Base-by-base conservation (phyloP, 2,329 filamentous ascomycete species). In the Nigrospora sphaerica region DNA sequence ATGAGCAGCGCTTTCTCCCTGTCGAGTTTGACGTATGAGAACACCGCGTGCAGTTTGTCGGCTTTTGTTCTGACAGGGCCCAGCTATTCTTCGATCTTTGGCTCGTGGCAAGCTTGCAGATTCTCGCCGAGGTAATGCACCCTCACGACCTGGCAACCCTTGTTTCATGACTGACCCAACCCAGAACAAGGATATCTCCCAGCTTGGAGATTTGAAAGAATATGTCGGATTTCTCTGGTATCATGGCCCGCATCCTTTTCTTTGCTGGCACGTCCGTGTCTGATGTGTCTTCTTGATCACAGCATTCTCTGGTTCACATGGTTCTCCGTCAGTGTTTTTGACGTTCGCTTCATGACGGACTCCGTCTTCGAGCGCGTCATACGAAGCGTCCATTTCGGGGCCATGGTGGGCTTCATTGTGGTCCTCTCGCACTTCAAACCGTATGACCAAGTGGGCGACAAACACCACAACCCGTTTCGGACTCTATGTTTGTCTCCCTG, bases 301-400 rank as follows among this genome's bases (percentile, higher is more conserved):
- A 59, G 59, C 1, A 60, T 71, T 48, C 62, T 85, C 5, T 85
- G 81, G 81, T 74, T 82, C 49, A 83, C 77, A 10, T 86, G 82
- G 82, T 73, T 84, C 34, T 70, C 80, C 47, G 74, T 80, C 18
- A 73, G 74, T 13, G 62, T 85, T 2, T 84, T 80, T 57, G 82
- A 86, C 60, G 75, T 85, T 18, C 78, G 81, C 1, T 86, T 83
- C 57, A 73, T 78, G 2, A 71, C 76, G 14, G 81, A 86, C 59
- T 80, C 74, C 33, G 66, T 85, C 23, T 82, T 84, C 52, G 77
- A 83, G 51, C 73, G 81, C 34, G 50, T 72, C n/a, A 74, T 73
- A 45, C 77, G 81, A 54, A 75, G 72, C 3, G 52, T 78, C 1
- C 80, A 85, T 50, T 74, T 85, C 13, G 79, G 73, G 19, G 74